Conservation (phyloP, 176 grass and related monocot genomes). For the Musa troglodytarum region DNA sequence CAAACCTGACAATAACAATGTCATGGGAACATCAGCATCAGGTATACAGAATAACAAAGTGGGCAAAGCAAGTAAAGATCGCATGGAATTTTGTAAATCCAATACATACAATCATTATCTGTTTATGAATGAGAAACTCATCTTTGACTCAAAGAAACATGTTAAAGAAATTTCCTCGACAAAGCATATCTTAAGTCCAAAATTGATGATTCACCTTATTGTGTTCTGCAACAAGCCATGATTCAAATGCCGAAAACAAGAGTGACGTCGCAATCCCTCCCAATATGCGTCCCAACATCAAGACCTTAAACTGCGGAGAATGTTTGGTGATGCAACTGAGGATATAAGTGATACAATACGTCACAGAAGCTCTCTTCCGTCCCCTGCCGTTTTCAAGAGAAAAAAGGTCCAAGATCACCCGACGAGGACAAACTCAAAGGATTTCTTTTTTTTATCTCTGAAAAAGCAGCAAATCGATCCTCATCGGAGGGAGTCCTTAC, state of each 20-base stretch:
- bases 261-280: slow-evolving; percentile 16
- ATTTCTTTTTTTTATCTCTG: too few species aligned
- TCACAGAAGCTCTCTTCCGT: slow-evolving; percentile 14
- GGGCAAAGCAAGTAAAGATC: too few species aligned
- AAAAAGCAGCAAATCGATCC: too few species aligned
- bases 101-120: too few species aligned
- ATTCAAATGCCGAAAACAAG: slow-evolving; percentile 22
- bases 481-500: not conserved
- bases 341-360: slow-evolving; percentile 17
- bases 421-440: too few species aligned
- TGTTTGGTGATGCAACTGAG: slow-evolving; percentile 20
- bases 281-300: slow-evolving; percentile 17
- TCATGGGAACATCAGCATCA: too few species aligned
- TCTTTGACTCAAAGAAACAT: not conserved
- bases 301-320: slow-evolving; percentile 14
- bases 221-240: slow-evolving; percentile 24
- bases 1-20: too few species aligned
- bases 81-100: too few species aligned
- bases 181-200: not conserved
- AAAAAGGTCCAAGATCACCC: not conserved
- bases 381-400: slow-evolving; percentile 4
- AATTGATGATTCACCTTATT: slow-evolving; percentile 6
- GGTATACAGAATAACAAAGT: too few species aligned
- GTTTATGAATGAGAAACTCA: too few species aligned
- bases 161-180: not conserved